phyloP scores from a whole-genome alignment of 768 basidiomycete genomes.

The Cubamyces lactineus region DNA sequence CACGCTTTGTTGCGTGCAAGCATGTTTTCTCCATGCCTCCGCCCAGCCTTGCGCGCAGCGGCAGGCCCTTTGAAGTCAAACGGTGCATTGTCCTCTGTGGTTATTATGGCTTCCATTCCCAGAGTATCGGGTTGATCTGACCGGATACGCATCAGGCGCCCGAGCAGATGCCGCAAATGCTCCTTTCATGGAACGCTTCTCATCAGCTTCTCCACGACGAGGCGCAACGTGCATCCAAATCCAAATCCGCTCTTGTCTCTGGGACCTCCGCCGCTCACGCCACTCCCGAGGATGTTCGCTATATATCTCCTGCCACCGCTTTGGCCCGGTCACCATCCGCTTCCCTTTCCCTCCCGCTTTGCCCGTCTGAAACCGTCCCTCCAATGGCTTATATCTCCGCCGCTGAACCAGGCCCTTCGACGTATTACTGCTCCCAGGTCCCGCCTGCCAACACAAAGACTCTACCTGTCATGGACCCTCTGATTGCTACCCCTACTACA shows the following conservation, averaged over 20 bases:
- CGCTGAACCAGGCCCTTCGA: constrained; percentile 3
- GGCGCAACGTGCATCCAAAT: constrained; percentile 14
- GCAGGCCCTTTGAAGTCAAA: constrained; percentile 8
- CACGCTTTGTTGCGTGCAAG: constrained; percentile 3
- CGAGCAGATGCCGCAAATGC: constrained; percentile 17
- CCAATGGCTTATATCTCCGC: constrained; percentile 6
- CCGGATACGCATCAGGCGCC: constrained; percentile 22
- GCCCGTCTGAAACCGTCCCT: background rate
- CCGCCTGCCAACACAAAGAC: background rate
- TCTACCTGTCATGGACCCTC: background rate
- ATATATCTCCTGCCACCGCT: constrained; percentile 4
- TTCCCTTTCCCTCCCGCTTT: constrained; percentile 1
- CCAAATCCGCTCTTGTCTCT: constrained; percentile 14
- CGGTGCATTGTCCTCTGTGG: constrained; percentile 13
- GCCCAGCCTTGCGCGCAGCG: constrained; percentile 11
- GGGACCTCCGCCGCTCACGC: constrained; percentile 4
- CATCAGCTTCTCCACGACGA: constrained; percentile 11
- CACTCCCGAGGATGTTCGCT: constrained; percentile 10
- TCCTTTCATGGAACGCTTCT: constrained; percentile 20
- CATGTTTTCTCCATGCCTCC: constrained; percentile 5
- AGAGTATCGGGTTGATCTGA: constrained; percentile 19
- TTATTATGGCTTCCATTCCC: constrained; percentile 12
- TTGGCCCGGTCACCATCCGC: background rate
- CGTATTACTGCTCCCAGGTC: background rate
- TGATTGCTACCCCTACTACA: background rate